phyloP scores from a whole-genome alignment of 2,329 filamentous ascomycete species.

The Exophiala alcalophila region DNA sequence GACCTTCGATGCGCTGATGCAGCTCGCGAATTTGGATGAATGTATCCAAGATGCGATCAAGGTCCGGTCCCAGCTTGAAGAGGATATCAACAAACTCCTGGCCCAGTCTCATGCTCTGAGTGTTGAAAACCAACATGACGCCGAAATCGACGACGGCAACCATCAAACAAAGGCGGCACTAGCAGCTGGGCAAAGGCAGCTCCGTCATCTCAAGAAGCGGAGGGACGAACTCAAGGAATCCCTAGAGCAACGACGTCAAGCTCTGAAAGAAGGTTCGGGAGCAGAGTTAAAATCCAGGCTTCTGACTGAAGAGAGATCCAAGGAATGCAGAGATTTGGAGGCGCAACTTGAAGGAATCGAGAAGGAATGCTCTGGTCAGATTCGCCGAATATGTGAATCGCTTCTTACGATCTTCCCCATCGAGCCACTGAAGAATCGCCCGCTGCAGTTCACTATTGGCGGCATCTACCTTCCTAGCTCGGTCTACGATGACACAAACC shows the following conservation, averaged over 20 bases:
- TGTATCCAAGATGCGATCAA: constrained; percentile 86
- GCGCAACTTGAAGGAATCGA: constrained; percentile 33
- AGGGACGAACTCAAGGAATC: constrained; percentile 45
- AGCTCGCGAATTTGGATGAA: constrained; percentile 80
- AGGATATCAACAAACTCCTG: constrained; percentile 64
- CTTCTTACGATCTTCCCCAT: constrained; percentile 78
- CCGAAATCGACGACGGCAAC: constrained; percentile 37
- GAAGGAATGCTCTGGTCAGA: constrained; percentile 75
- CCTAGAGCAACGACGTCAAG: constrained; percentile 33
- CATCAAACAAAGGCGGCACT: constrained; percentile 18
- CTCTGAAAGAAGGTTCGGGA: constrained; percentile 16
- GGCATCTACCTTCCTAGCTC: constrained; percentile 77
- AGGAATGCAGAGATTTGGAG: constrained; percentile 15
- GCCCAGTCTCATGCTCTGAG: constrained; percentile 22
- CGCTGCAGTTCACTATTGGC: constrained; percentile 81
- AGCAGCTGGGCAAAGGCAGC: constrained; percentile 27
- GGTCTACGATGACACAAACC: constrained; percentile 64
- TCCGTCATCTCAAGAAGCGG: constrained; percentile 32
- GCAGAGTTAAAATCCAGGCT: constrained; percentile 5
- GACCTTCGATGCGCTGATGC: constrained; percentile 84
- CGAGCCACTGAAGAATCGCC: constrained; percentile 59
- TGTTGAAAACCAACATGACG: constrained; percentile 41
- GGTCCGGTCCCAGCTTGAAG: constrained; percentile 68
- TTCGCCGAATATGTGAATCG: constrained; percentile 83
- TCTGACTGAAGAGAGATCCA: constrained; percentile 11